Conservation (phyloP, 148 eudicot genomes). For the Camellia lanceoleosa region DNA sequence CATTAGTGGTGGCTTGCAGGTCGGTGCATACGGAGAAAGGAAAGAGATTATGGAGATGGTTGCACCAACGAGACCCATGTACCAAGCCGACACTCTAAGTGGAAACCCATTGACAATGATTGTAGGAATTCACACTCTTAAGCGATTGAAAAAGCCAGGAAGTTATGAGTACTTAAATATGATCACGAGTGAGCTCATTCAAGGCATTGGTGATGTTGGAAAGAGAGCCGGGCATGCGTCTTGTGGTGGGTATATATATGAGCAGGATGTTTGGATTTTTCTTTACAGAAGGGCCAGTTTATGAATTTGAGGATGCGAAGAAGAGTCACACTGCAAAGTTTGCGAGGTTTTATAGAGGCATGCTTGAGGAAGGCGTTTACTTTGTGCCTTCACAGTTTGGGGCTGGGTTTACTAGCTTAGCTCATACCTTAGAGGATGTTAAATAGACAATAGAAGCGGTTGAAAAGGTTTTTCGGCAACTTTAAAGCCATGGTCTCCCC, state of each 20-base stretch:
- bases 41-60: slow-evolving; percentile 99
- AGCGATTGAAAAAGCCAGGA: slow-evolving; percentile 68
- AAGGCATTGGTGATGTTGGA: slow-evolving; percentile 80
- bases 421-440: slow-evolving; percentile 74
- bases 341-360: slow-evolving; percentile 61
- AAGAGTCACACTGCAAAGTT: slow-evolving; percentile 74
- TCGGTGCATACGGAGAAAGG: slow-evolving; percentile 96
- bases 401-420: slow-evolving; percentile 94
- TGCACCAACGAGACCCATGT: slow-evolving; percentile 95
- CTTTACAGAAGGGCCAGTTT: slow-evolving; percentile 86
- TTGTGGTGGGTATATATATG: slow-evolving; percentile 70
- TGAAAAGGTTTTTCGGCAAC: slow-evolving; percentile 64
- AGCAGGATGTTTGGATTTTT: slow-evolving; percentile 94
- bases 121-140: slow-evolving; percentile 91
- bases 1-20: slow-evolving; percentile 92
- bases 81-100: slow-evolving; percentile 93
- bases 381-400: slow-evolving; percentile 95
- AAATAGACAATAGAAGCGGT: slow-evolving; percentile 78
- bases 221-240: slow-evolving; percentile 84
- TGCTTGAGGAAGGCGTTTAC: slow-evolving; percentile 95
- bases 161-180: slow-evolving; percentile 68
- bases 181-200: slow-evolving; percentile 60
- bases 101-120: slow-evolving; percentile 99
- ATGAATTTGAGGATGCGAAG: slow-evolving; percentile 82
- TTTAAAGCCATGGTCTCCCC: slow-evolving; percentile 23